Evolutionary conservation across 257 asterid genomes (phyloP).

Genomic region (Coffea eugenioides): DNA sequence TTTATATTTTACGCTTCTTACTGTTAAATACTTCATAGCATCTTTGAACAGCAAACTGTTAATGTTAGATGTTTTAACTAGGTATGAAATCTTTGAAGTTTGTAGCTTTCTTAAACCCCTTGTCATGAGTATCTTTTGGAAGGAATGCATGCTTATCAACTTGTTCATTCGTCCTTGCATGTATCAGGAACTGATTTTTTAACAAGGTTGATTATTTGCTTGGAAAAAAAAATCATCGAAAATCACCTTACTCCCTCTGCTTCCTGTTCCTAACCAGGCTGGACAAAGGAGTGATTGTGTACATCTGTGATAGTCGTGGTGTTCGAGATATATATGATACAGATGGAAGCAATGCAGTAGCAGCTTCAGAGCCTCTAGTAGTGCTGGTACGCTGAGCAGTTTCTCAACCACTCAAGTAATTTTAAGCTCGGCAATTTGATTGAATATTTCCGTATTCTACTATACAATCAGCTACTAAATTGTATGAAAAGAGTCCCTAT

Average conservation of each 20-base stretch:
- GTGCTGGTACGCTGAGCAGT: slow-evolving; percentile 59
- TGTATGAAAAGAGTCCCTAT: neutral
- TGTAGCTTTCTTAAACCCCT: neutral
- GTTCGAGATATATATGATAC: slow-evolving; percentile 95
- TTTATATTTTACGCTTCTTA: neutral
- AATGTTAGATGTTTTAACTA: neutral
- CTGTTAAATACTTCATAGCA: neutral
- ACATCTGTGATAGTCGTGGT: slow-evolving; percentile 93
- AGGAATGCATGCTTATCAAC: neutral
- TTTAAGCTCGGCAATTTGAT: neutral
- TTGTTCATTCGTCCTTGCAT: neutral
- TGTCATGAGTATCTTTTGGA: neutral
- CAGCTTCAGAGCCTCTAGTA: slow-evolving; percentile 82
- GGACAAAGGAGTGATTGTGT: slow-evolving; percentile 96
- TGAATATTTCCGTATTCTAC: neutral
- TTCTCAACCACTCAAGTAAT: neutral
- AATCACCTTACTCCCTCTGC: neutral
- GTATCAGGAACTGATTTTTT: neutral
- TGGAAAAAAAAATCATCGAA: neutral
- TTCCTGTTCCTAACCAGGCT: slow-evolving; percentile 51
- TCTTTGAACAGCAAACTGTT: neutral
- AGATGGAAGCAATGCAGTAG: slow-evolving; percentile 84
- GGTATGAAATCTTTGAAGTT: no score
- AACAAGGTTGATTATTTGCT: neutral
- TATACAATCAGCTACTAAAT: neutral